phyloP scores from a whole-genome alignment of 768 basidiomycete genomes.

The Macrolepiota albuminosa region DNA sequence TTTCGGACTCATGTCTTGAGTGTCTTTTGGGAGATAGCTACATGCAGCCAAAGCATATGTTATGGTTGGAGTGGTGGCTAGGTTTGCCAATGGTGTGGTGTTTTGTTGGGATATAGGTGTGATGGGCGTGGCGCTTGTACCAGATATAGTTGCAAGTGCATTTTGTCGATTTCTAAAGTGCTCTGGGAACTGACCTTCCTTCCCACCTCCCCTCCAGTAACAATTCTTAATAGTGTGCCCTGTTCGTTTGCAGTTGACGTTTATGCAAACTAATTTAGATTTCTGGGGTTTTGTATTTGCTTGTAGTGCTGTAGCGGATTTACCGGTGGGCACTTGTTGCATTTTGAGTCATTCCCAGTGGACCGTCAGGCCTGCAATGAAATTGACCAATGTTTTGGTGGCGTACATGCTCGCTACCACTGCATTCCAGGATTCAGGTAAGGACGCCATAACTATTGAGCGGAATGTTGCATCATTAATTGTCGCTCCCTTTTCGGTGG shows the following conservation, averaged over 20 bases:
- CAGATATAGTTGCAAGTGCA: too few species aligned
- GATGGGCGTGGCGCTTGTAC: too few species aligned
- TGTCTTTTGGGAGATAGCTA: too few species aligned
- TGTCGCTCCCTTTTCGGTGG: slow-evolving; percentile 1
- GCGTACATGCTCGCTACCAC: not conserved
- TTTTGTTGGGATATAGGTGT: too few species aligned
- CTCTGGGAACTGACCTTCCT: not conserved
- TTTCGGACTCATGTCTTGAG: too few species aligned
- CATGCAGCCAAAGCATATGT: too few species aligned
- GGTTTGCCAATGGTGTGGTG: too few species aligned
- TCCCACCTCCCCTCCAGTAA: too few species aligned
- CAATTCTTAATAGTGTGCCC: too few species aligned
- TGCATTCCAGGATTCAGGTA: not conserved
- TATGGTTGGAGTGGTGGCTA: too few species aligned
- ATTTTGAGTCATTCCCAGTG: not conserved
- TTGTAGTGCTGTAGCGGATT: not conserved
- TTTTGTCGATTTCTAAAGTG: not conserved
- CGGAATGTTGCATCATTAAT: not conserved
- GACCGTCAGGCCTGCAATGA: not conserved
- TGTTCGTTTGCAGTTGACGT: too few species aligned
- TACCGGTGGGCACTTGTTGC: not conserved
- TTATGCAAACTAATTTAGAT: not conserved
- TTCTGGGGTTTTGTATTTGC: not conserved
- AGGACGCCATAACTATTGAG: not conserved
- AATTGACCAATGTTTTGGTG: not conserved